Evolutionary conservation across 495 filamentous ascomycete genomes (phyloP), one percentile per base, ranked within the genome.

Genomic region (Penicillium coprophilum): DNA sequence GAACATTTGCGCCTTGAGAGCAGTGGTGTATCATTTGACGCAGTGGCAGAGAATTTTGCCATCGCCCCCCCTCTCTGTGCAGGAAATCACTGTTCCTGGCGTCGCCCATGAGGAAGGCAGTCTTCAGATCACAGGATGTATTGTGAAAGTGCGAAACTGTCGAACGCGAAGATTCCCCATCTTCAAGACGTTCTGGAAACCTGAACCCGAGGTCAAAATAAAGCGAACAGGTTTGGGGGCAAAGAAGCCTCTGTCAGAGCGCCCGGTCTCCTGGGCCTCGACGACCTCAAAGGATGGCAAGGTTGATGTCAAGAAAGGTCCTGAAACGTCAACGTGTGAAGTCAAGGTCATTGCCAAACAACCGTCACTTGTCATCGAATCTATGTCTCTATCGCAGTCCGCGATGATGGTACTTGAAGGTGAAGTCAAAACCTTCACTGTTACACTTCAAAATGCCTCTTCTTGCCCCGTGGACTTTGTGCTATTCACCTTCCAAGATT

Each of bases 321-420:
- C 71, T 21, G 63, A 72, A 45, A 65, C 65, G 12, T 61, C 64
- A 31, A 64, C 66, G 10, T 74, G 75, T 31, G 67, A 76, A 23
- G 74, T 92, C 43, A 90, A 80, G 27, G 90, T 95, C 39, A 89
- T 96, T 47, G 77, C 82, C 6, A 76, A 81, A 44, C 92, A 96
- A 66, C 94, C 94, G 2, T 73, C 88, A 5, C 71, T 96, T 10
- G 72, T 85, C 1, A 78, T 96, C 12, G 86, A 89, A 55, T 87
- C 86, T 5, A 85, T 85, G 36, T 89, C 89, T 23, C 80, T 96
- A 9, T 85, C 88, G 0, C 92, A 96, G 65, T 88, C 88, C 15
- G 91, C 93, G 30, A 75, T 96, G 46, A 96, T 96, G 91, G 79
- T 96, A 51, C 77, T 96, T 13, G 92, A 96, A 71, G 92, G 92